phyloP scores from a whole-genome alignment of 2,329 filamentous ascomycete species.

The Phyllosticta citribraziliensis region DNA sequence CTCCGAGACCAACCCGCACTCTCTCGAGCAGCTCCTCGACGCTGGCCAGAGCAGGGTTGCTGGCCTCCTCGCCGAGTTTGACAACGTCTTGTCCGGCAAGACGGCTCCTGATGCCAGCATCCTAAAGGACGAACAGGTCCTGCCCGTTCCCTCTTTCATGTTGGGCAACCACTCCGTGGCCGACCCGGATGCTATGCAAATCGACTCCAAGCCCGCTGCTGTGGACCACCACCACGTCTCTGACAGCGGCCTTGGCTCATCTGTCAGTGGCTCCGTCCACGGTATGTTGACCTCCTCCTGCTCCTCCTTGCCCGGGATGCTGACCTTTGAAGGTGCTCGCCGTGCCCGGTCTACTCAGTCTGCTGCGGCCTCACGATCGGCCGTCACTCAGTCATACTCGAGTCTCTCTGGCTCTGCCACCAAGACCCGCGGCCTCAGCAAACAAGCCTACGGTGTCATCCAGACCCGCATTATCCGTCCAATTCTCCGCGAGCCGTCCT shows the following conservation, averaged over 20 bases:
- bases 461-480: conserved; percentile 67
- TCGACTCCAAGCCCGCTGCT: conserved; percentile 31
- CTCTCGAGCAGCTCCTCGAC: conserved; percentile 38
- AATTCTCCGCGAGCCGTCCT: conserved; percentile 59
- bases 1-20: conserved; percentile 39
- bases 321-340: conserved; percentile 27
- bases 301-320: conserved; percentile 14
- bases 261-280: conserved; percentile 51
- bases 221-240: conserved; percentile 56
- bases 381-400: conserved; percentile 37
- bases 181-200: conserved; percentile 27
- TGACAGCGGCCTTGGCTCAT: conserved; percentile 82
- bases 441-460: conserved; percentile 65
- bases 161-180: conserved; percentile 27
- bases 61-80: conserved; percentile 35
- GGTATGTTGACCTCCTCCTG: conserved; percentile 23
- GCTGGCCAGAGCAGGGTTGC: conserved; percentile 35
- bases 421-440: conserved; percentile 53
- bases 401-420: conserved; percentile 25
- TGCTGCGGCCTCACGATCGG: conserved; percentile 25
- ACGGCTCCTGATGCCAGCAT: conserved; percentile 25
- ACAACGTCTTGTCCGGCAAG: conserved; percentile 32
- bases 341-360: conserved; percentile 27
- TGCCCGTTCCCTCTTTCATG: conserved; percentile 38
- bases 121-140: conserved; percentile 38